These are phyloP conservation scores for Coemansia sp. DNA, from an alignment of 192 early-diverging fungal genomes.

Conservation along the genomic window DNA sequence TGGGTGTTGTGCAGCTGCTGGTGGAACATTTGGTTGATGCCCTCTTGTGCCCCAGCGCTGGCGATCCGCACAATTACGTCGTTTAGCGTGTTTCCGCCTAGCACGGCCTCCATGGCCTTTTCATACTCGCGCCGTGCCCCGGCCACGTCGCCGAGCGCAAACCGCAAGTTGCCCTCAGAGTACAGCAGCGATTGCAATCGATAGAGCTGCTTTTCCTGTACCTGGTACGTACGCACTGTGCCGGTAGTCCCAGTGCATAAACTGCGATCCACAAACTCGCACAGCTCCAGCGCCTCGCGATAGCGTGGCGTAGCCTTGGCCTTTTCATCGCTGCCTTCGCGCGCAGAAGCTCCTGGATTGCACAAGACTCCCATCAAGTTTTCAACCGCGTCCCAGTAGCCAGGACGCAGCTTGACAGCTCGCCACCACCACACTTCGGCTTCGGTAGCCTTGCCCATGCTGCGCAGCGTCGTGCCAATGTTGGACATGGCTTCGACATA, in stretches of 20 bases:
- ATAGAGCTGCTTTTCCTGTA: conserved; percentile 63
- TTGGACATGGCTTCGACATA: conserved; percentile 92
- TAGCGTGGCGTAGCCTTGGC: conserved; percentile 54
- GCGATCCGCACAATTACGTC: conserved; percentile 53
- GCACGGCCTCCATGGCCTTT: conserved; percentile 72
- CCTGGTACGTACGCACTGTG: conserved; percentile 25
- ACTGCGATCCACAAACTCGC: conserved; percentile 71
- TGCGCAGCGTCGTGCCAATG: conserved; percentile 84
- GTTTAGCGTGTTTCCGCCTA: conserved; percentile 56
- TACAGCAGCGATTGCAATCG: conserved; percentile 82
- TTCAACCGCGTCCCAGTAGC: conserved; percentile 91
- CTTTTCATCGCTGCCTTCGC: neutral
- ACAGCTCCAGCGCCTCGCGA: conserved; percentile 77
- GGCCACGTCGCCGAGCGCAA: conserved; percentile 67
- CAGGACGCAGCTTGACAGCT: conserved; percentile 78
- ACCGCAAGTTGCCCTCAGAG: conserved; percentile 81
- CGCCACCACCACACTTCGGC: conserved; percentile 84
- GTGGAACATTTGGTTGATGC: conserved; percentile 45
- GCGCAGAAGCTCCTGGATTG: conserved; percentile 11
- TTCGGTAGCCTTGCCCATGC: conserved; percentile 65
- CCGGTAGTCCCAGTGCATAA: conserved; percentile 35
- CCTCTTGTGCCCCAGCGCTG: conserved; percentile 34
- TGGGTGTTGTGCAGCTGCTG: conserved; percentile 29
- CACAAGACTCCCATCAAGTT: conserved; percentile 83
- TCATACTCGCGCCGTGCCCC: conserved; percentile 80